Evolutionary conservation across 2,329 filamentous ascomycete genomes (phyloP).

Genomic region (Aspergillus novoparasiticus): DNA sequence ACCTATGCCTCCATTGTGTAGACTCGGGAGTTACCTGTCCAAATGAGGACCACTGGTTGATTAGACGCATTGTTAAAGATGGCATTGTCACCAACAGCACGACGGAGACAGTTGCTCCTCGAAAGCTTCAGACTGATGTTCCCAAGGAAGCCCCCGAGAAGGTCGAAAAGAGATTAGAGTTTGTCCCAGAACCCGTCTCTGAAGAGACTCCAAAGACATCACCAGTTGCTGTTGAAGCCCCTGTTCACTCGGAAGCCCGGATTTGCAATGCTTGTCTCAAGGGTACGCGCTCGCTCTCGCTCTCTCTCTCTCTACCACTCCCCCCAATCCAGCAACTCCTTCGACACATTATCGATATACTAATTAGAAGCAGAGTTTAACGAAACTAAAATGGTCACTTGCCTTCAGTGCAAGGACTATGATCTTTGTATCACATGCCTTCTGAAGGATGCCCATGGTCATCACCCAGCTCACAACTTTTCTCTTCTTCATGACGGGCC

Average conservation of each 20-base stretch:
- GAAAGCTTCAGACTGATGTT: constrained; percentile 47
- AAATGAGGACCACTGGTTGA: constrained; percentile 83
- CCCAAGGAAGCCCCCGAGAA: constrained; percentile 21
- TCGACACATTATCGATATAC: constrained; percentile 4
- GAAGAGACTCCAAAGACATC: constrained; percentile 18
- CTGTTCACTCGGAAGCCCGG: constrained; percentile 33
- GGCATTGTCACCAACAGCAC: constrained; percentile 82
- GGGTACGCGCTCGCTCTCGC: constrained; percentile 44
- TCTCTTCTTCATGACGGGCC: constrained; percentile 54
- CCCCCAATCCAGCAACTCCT: neutral
- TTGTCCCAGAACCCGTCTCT: constrained; percentile 27
- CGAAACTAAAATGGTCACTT: constrained; percentile 82
- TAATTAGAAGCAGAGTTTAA: constrained; percentile 60
- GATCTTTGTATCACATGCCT: constrained; percentile 90
- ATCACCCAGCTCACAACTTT: constrained; percentile 87
- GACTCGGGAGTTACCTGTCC: constrained; percentile 75
- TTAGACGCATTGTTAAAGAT: constrained; percentile 81
- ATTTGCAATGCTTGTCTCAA: constrained; percentile 68
- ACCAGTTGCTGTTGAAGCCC: neutral
- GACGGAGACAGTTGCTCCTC: constrained; percentile 76
- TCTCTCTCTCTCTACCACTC: neutral
- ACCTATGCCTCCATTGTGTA: constrained; percentile 83
- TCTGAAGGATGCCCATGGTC: constrained; percentile 74
- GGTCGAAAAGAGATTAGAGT: constrained; percentile 21
- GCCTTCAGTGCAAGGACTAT: constrained; percentile 81